These are phyloP conservation scores for Colletotrichum eleusines DNA, from an alignment of 2,329 filamentous ascomycete species.

Conservation along the genomic window DNA sequence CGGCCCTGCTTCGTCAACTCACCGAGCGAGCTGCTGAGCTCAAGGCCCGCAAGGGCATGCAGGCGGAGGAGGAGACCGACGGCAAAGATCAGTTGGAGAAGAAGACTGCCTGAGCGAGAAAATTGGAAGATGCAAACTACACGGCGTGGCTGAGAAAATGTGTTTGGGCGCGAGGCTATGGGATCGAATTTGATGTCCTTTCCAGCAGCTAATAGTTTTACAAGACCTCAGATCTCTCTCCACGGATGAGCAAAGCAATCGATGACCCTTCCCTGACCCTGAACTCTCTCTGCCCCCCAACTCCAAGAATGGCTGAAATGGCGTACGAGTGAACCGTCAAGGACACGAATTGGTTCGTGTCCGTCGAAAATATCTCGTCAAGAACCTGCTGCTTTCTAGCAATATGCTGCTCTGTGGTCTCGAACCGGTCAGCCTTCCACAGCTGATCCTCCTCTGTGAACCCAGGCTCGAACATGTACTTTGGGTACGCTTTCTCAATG, in stretches of 20 bases:
- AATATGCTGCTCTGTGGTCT: constrained; percentile 62
- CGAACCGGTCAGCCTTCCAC: constrained; percentile 61
- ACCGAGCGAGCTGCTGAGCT: background rate
- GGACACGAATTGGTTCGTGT: constrained; percentile 57
- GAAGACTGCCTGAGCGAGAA: background rate
- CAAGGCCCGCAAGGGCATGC: background rate
- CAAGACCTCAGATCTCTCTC: background rate
- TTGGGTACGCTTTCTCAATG: constrained; percentile 63
- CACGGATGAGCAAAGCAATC: constrained; percentile 68
- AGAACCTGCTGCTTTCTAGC: constrained; percentile 56
- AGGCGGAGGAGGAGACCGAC: background rate
- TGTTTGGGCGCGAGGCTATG: background rate
- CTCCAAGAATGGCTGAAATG: constrained; percentile 57
- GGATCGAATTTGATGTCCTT: background rate
- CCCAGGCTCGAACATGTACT: constrained; percentile 63
- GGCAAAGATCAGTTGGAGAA: background rate
- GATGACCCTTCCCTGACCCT: constrained; percentile 63
- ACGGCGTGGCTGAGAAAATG: background rate
- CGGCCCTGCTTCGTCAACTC: background rate
- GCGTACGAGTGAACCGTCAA: constrained; percentile 64
- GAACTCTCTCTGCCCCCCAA: constrained; percentile 58
- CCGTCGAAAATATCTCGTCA: constrained; percentile 59
- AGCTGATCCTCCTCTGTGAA: constrained; percentile 68
- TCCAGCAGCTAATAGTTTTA: background rate
- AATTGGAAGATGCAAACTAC: background rate